phyloP scores from a whole-genome alignment of 345 rosid genomes.

The rapeseed (Brassica napus) region Da-Ae NC_063448.1:2514001-2514500 shows the following conservation, averaged over 20 bases:
- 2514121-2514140: slow-evolving; percentile 72
- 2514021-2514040: slow-evolving; percentile 65
- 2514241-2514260: not conserved
- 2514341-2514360: slow-evolving; percentile 8
- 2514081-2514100: slow-evolving; percentile 57
- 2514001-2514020: slow-evolving; percentile 70
- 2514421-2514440: slow-evolving; percentile 2
- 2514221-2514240: slow-evolving; percentile 17
- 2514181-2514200: slow-evolving; percentile 24
- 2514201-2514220: not conserved
- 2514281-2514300: slow-evolving; percentile 7
- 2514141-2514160: slow-evolving; percentile 70
- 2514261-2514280: slow-evolving; percentile 5
- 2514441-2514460: not conserved
- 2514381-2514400: not conserved
- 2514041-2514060: slow-evolving; percentile 86
- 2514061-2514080: slow-evolving; percentile 62
- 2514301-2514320: not conserved
- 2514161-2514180: slow-evolving; percentile 80
- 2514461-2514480: not conserved
- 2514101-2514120: slow-evolving; percentile 56
- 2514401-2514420: not conserved
- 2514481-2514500: not conserved
- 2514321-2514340: slow-evolving; percentile 3
- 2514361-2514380: not conserved